Evolutionary conservation across 192 early-diverging fungal species (phyloP).

Genomic region (Rhizoclosmatium sp.): DNA sequence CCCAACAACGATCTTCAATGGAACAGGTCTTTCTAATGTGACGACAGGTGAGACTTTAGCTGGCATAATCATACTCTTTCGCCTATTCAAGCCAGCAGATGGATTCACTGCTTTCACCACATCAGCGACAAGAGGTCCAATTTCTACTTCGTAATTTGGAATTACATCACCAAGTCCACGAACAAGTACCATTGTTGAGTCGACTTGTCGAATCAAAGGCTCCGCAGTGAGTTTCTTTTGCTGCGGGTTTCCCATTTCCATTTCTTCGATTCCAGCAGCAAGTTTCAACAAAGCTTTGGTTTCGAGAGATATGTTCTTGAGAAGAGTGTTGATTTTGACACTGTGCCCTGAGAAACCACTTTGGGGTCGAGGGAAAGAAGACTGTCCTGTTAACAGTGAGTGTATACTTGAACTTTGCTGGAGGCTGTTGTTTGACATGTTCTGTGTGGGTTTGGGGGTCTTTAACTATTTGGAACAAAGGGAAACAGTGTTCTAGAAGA

Average conservation of each 20-base stretch:
- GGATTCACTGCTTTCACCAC: neutral
- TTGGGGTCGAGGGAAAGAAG: neutral
- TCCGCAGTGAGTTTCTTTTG: neutral
- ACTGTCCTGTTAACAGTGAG: too few species aligned
- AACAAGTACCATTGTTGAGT: neutral
- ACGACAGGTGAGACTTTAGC: too few species aligned
- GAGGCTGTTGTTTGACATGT: too few species aligned
- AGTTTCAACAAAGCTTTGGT: neutral
- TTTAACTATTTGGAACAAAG: too few species aligned
- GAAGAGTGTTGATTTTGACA: neutral
- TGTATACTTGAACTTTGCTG: too few species aligned
- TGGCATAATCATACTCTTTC: too few species aligned
- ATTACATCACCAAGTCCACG: neutral
- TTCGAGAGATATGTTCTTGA: neutral
- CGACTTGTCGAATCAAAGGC: constrained; percentile 11
- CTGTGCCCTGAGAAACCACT: neutral
- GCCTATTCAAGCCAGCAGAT: neutral
- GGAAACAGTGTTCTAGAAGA: too few species aligned
- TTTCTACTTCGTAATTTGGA: constrained; percentile 9
- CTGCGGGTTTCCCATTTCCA: neutral
- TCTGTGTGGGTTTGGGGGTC: too few species aligned
- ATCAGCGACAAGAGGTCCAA: neutral
- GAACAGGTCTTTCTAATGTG: too few species aligned
- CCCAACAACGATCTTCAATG: too few species aligned
- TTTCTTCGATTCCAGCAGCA: neutral